These are phyloP conservation scores for Pachyrhizus erosus DNA, from an alignment of 306 rosid genomes.

Conservation along the genomic window DNA sequence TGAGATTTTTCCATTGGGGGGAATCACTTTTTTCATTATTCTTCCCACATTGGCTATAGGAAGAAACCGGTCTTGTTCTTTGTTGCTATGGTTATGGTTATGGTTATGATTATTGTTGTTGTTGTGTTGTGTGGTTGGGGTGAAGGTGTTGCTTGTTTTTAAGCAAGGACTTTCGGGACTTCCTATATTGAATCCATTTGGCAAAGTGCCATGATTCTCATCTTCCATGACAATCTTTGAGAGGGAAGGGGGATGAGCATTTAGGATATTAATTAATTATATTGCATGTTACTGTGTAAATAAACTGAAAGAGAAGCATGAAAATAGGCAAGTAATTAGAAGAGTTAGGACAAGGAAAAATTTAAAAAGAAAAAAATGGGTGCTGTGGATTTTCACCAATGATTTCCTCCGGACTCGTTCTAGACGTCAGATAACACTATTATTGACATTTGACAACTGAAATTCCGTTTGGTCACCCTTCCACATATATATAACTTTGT, in stretches of 20 bases:
- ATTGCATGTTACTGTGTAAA: conserved; percentile 40
- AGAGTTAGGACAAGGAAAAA: background rate
- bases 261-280: conserved; percentile 30
- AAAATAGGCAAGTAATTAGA: conserved; percentile 57
- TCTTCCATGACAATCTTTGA: conserved; percentile 50
- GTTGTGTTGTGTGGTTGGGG: background rate
- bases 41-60: conserved; percentile 85
- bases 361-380: background rate
- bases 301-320: conserved; percentile 52
- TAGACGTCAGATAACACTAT: conserved; percentile 40
- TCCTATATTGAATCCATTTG: background rate
- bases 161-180: conserved; percentile 47
- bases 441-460: conserved; percentile 18
- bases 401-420: conserved; percentile 68
- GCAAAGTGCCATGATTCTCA: conserved; percentile 34
- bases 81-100: conserved; percentile 11
- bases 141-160: conserved; percentile 25
- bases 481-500: background rate
- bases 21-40: conserved; percentile 79
- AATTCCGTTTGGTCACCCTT: conserved; percentile 20
- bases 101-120: background rate
- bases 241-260: background rate
- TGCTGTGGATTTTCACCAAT: conserved; percentile 38
- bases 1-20: conserved; percentile 73
- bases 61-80: conserved; percentile 79